Percentiles rank a stretch among this genome's conserved stretches.
Evolutionary conservation across 768 basidiomycete genomes (phyloP).

Genomic region (Leucosporidium creatinivorum): DNA sequence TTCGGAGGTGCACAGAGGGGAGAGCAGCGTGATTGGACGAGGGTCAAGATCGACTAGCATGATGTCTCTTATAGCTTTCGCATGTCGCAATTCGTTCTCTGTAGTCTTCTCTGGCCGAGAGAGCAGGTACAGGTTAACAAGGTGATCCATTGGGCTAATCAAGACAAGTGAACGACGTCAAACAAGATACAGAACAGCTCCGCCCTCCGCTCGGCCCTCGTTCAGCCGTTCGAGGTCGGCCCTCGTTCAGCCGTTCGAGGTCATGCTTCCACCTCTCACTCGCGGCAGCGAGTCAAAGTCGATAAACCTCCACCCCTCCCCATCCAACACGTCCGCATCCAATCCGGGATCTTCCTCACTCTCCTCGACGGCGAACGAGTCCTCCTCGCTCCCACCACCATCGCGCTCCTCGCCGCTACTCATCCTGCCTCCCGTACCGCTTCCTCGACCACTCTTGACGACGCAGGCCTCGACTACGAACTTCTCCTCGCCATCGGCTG

Average conservation of each 20-base stretch:
- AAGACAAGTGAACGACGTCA: too few species aligned
- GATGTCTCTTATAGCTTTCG: too few species aligned
- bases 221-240: too few species aligned
- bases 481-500: conserved; percentile 6
- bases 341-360: background rate
- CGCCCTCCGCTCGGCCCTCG: too few species aligned
- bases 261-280: background rate
- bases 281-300: conserved; percentile 3
- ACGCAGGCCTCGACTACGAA: conserved; percentile 17
- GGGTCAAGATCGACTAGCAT: conserved; percentile 7
- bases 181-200: too few species aligned
- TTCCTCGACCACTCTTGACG: background rate
- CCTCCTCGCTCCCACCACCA: background rate
- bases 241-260: too few species aligned
- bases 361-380: background rate
- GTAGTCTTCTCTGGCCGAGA: too few species aligned
- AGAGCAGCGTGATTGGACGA: conserved; percentile 14
- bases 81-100: too few species aligned
- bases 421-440: background rate
- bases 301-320: background rate
- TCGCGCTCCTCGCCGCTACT: background rate
- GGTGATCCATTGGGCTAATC: too few species aligned
- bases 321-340: background rate
- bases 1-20: conserved; percentile 10
- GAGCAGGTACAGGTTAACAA: too few species aligned